Base-by-base conservation (phyloP, 495 filamentous ascomycete species). In the Trichocladium uniseriatum region DNA sequence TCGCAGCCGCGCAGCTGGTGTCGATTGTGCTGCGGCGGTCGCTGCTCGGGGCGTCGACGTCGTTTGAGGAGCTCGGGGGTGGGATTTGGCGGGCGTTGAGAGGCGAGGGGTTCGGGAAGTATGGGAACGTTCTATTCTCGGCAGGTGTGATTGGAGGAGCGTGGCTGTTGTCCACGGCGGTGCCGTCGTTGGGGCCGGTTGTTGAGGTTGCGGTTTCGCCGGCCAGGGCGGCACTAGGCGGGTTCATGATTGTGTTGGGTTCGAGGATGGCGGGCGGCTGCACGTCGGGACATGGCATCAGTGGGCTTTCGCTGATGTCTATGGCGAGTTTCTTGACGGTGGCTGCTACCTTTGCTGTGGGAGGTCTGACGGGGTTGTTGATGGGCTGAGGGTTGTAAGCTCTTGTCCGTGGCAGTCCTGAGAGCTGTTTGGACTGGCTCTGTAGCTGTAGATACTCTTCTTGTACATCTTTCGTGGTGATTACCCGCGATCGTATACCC, bases 231-330 rank as follows among this genome's bases (percentile, higher is more conserved):
- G 45, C 69, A 16, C 18, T 72, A 20, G 79, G 77, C 15, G 76
- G 76, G 15, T 62, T 70, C 18, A 48, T 77, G 42, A 67, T 81
- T 59, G 61, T 74, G 1, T 38, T 80, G 19, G 78, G 79, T 14
- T 65, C 76, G 22, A 60, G 77, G 43, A 63, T 79, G 38, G 77
- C 69, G 0, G 77, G 78, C 5, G 78, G 78, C 2, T 82, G 78
- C 49, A 80, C 78, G 0, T 78, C 73, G 19, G 79, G 78, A 0
- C 79, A 81, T 53, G 79, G 79, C 1, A 78, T 82, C 49, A 77
- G 69, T 24, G 77, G 77, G 5, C 68, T 80, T 39, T 67, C 70
- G 24, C 55, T 72, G 53, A 51, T 79, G 6, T 74, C 73, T 0
- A 56, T 72, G 16, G 66, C 71, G 2, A 80, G 79, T 58, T 61